Percentiles rank a stretch among this genome's conserved stretches.
phyloP scores from a whole-genome alignment of 495 filamentous ascomycete genomes.

The Penicillium coffeae region DNA sequence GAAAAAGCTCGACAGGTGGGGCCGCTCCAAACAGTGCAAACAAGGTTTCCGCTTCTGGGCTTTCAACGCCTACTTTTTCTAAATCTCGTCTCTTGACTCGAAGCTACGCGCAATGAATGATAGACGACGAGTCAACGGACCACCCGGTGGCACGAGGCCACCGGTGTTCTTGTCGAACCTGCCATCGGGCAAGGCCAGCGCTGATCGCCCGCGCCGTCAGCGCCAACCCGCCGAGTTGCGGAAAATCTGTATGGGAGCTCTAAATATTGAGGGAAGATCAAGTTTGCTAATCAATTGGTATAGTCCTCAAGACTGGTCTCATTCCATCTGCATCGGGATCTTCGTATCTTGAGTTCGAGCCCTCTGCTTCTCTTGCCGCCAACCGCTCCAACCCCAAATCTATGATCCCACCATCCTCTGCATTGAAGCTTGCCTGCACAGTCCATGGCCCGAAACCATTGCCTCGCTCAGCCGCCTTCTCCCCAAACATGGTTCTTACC shows the following conservation, averaged over 20 bases:
- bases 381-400: slow-evolving; percentile 45
- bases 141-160: slow-evolving; percentile 70
- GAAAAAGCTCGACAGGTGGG: slow-evolving; percentile 23
- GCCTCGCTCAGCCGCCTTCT: slow-evolving; percentile 83
- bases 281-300: slow-evolving; percentile 8
- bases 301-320: slow-evolving; percentile 87
- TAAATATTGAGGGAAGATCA: background rate
- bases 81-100: background rate
- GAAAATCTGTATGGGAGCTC: slow-evolving; percentile 69
- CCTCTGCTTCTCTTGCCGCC: slow-evolving; percentile 46
- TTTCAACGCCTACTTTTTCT: slow-evolving; percentile 16
- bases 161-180: slow-evolving; percentile 58
- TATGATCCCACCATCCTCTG: slow-evolving; percentile 49
- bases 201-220: slow-evolving; percentile 46
- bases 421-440: slow-evolving; percentile 84
- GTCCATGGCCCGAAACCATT: slow-evolving; percentile 92
- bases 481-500: slow-evolving; percentile 82
- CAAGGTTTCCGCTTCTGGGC: slow-evolving; percentile 38
- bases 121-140: slow-evolving; percentile 87
- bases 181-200: slow-evolving; percentile 34
- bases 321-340: slow-evolving; percentile 93
- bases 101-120: slow-evolving; percentile 62
- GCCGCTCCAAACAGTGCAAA: slow-evolving; percentile 42
- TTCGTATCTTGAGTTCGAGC: slow-evolving; percentile 84
- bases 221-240: slow-evolving; percentile 63